These are phyloP conservation scores for Graphilbum ipis-grandicollis DNA, from an alignment of 2,329 filamentous ascomycete genomes.

Conservation along the genomic window DNA sequence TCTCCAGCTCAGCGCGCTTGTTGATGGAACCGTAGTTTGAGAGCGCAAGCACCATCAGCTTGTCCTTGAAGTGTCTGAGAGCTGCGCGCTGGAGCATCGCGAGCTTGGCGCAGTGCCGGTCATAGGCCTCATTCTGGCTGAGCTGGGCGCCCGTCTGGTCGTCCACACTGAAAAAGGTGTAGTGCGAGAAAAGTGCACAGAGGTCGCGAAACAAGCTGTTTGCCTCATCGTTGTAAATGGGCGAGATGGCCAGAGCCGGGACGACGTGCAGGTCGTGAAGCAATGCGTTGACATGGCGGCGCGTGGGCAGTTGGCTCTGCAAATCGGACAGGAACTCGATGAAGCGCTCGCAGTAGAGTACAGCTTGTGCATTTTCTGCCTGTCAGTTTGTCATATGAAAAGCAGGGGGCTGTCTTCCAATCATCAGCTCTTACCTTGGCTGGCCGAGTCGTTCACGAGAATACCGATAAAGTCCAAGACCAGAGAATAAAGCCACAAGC, in stretches of 20 bases:
- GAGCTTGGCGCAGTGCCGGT: constrained; percentile 59
- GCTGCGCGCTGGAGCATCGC: constrained; percentile 64
- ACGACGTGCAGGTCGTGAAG: constrained; percentile 74
- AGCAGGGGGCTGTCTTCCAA: too few species aligned
- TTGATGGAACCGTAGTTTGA: constrained; percentile 87
- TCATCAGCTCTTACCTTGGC: constrained; percentile 1
- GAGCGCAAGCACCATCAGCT: constrained; percentile 76
- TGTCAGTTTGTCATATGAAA: background rate
- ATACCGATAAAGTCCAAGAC: constrained; percentile 65
- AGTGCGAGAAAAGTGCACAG: constrained; percentile 65
- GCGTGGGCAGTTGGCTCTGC: constrained; percentile 81
- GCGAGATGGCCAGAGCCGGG: constrained; percentile 60
- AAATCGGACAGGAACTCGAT: constrained; percentile 80
- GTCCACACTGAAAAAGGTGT: constrained; percentile 75
- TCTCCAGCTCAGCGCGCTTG: constrained; percentile 59
- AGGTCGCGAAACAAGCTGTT: constrained; percentile 70
- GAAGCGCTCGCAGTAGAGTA: constrained; percentile 83
- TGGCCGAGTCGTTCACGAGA: constrained; percentile 36
- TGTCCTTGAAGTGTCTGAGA: constrained; percentile 71
- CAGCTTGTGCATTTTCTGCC: constrained; percentile 42
- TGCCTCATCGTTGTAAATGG: constrained; percentile 56
- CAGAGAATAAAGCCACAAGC: constrained; percentile 82
- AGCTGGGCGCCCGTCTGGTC: constrained; percentile 74
- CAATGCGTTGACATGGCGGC: constrained; percentile 82
- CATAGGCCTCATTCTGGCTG: constrained; percentile 55